Conservation (phyloP, 176 grass and related monocot species). For the Lolium multiflorum region DNA sequence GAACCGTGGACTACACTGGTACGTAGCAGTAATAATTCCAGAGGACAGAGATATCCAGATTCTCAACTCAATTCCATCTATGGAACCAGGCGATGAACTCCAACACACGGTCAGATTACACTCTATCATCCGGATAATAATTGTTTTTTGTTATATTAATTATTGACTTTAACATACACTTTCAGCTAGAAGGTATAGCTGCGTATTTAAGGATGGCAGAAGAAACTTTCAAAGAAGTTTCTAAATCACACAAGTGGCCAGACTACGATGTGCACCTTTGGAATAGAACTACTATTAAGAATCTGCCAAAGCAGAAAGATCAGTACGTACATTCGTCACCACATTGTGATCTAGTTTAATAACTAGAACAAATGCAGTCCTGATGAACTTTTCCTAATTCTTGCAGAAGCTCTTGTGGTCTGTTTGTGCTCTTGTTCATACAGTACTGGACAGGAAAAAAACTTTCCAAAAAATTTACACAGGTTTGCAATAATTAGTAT, state of each 20-base stretch:
- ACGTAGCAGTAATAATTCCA: background rate
- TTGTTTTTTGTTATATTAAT: no score
- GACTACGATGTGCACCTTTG: background rate
- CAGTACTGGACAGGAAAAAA: background rate
- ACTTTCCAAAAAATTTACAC: background rate
- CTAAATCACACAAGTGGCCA: background rate
- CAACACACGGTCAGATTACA: background rate
- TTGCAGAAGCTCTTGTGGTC: background rate
- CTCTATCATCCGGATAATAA: no score
- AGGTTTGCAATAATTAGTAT: background rate
- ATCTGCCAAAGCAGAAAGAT: background rate
- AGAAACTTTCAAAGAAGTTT: background rate
- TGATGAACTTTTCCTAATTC: background rate
- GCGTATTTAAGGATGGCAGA: no score
- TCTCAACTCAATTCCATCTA: background rate
- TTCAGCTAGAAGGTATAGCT: background rate
- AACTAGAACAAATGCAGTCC: background rate
- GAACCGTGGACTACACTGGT: background rate
- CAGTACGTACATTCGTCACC: background rate
- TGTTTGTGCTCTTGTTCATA: background rate
- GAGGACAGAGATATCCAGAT: background rate
- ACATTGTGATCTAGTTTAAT: no score
- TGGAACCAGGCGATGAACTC: background rate
- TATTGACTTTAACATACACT: background rate
- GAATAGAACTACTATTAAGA: background rate